Conservation (phyloP, 2,329 filamentous ascomycete genomes). For the Diatrype stigma region DNA sequence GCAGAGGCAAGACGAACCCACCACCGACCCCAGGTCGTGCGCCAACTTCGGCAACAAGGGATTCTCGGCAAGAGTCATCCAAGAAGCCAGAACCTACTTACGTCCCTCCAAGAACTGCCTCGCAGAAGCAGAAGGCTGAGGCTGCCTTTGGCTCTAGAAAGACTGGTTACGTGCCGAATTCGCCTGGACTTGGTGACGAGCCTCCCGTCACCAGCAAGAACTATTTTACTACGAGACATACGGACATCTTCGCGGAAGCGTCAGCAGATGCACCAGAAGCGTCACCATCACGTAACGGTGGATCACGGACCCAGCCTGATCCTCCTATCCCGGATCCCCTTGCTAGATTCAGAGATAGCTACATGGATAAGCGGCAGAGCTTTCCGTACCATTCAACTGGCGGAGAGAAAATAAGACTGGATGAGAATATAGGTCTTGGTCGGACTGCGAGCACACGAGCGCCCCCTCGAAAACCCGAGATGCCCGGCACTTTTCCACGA, state of each 20-base stretch:
- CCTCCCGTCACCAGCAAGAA: constrained; percentile 47
- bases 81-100: constrained; percentile 22
- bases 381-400: constrained; percentile 53
- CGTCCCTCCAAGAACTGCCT: constrained; percentile 46
- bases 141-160: constrained; percentile 51
- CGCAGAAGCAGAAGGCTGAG: constrained; percentile 49
- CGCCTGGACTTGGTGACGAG: constrained; percentile 47
- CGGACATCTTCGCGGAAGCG: constrained; percentile 25
- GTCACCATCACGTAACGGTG: constrained; percentile 8
- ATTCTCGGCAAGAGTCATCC: constrained; percentile 10
- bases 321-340: constrained; percentile 41
- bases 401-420: constrained; percentile 56
- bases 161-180: constrained; percentile 46
- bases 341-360: constrained; percentile 41
- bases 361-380: constrained; percentile 48
- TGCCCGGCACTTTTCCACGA: constrained; percentile 23
- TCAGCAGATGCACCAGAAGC: constrained; percentile 20
- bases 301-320: constrained; percentile 7
- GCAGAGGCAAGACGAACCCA: constrained; percentile 16
- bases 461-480: constrained; percentile 20
- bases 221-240: constrained; percentile 40
- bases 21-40: constrained; percentile 24
- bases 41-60: constrained; percentile 23
- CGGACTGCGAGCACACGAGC: constrained; percentile 45
- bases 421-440: constrained; percentile 37